Evolutionary conservation across 768 basidiomycete genomes (phyloP).

Genomic region (Mycena leptocephala): DNA sequence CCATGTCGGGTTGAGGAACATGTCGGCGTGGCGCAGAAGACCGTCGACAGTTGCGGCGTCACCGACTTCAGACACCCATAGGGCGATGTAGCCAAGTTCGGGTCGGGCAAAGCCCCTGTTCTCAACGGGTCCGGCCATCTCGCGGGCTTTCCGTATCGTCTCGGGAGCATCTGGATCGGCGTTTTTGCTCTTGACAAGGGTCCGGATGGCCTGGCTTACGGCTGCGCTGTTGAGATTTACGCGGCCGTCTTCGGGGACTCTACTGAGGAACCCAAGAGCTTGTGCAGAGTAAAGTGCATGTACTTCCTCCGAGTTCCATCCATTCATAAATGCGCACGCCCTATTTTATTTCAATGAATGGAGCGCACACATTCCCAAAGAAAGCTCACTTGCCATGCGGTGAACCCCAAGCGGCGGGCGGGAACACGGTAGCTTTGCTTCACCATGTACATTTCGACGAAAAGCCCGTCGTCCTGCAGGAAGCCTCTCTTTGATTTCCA

Average conservation of each 20-base stretch:
- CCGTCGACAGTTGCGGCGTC: slow-evolving; percentile 17
- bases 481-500: slow-evolving; percentile 23
- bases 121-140: slow-evolving; percentile 16
- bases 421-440: slow-evolving; percentile 3
- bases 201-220: slow-evolving; percentile 15
- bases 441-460: background rate
- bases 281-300: slow-evolving; percentile 23
- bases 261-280: slow-evolving; percentile 20
- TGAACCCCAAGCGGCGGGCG: slow-evolving; percentile 4
- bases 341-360: background rate
- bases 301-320: slow-evolving; percentile 29
- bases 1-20: slow-evolving; percentile 26
- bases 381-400: slow-evolving; percentile 15
- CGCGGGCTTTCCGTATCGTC: slow-evolving; percentile 11
- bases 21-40: slow-evolving; percentile 28
- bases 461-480: slow-evolving; percentile 24
- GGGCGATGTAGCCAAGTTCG: slow-evolving; percentile 26
- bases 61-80: slow-evolving; percentile 26
- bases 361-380: background rate
- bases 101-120: background rate
- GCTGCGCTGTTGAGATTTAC: slow-evolving; percentile 15
- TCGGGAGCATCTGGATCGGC: slow-evolving; percentile 18
- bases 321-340: slow-evolving; percentile 30
- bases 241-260: background rate
- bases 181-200: slow-evolving; percentile 7